phyloP scores from a whole-genome alignment of 2,329 filamentous ascomycete species.

The Phialocephala subalpina region DNA sequence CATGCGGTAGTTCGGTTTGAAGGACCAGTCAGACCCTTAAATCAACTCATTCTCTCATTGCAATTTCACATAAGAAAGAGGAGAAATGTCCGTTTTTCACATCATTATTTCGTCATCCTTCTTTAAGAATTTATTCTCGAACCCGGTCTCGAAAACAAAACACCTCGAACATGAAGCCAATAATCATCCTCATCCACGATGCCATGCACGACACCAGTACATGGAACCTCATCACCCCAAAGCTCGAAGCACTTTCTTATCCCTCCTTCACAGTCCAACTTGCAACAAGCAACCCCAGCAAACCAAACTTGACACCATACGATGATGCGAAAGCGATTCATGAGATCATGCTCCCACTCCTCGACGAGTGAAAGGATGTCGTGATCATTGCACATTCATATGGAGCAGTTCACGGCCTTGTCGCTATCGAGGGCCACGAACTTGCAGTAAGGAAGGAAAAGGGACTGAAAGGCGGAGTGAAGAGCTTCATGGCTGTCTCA shows the following conservation, averaged over 20 bases:
- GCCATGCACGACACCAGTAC: background rate
- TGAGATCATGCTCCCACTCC: background rate
- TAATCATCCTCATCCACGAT: background rate
- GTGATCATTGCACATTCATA: background rate
- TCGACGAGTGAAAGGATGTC: background rate
- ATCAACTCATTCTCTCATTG: no score
- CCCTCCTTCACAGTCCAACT: background rate
- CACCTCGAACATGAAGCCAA: background rate
- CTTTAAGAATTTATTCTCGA: no score
- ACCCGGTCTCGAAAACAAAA: background rate
- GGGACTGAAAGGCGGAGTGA: background rate
- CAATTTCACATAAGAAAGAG: no score
- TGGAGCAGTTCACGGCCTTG: background rate
- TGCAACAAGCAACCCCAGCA: background rate
- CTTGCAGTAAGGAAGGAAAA: background rate
- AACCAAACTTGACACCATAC: background rate
- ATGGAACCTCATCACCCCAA: background rate
- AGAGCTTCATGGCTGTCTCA: background rate
- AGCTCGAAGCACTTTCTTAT: constrained; percentile 3
- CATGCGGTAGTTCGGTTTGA: no score
- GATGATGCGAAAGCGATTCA: background rate
- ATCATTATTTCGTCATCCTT: no score
- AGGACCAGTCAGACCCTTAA: no score
- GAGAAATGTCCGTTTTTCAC: no score
- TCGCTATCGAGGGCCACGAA: background rate